These are phyloP conservation scores for Ceriops zippeliana DNA, from an alignment of 345 rosid genomes.

Conservation along the genomic window DNA sequence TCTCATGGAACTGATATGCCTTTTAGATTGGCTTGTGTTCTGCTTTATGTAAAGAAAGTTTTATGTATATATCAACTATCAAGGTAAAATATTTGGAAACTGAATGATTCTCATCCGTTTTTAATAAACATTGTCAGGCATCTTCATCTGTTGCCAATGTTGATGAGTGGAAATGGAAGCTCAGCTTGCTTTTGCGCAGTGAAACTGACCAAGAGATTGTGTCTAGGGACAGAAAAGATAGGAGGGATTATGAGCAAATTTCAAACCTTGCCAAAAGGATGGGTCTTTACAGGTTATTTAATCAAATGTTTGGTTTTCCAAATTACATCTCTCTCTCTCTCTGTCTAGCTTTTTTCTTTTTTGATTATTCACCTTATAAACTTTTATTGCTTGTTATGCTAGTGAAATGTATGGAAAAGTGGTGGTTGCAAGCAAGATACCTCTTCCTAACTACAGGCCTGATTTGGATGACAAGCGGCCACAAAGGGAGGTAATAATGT, in stretches of 20 bases:
- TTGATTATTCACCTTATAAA: not conserved
- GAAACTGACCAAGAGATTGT: slow-evolving; percentile 82
- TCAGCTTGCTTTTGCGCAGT: slow-evolving; percentile 61
- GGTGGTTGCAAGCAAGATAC: slow-evolving; percentile 92
- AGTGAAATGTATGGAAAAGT: slow-evolving; percentile 93
- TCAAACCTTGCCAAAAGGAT: slow-evolving; percentile 79
- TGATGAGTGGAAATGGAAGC: slow-evolving; percentile 99
- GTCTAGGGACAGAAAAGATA: slow-evolving; percentile 85
- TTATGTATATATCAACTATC: too few relatives aligned
- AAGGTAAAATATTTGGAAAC: not conserved
- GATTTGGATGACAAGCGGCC: slow-evolving; percentile 99
- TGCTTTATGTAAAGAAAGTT: too few relatives aligned
- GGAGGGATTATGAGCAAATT: slow-evolving; percentile 94
- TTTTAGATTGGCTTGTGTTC: too few relatives aligned
- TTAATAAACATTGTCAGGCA: slow-evolving; percentile 44
- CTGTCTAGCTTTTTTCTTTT: not conserved
- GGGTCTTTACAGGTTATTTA: slow-evolving; percentile 78
- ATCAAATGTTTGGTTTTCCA: not conserved
- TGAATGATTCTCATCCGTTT: not conserved
- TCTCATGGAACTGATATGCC: too few relatives aligned
- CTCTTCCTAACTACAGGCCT: slow-evolving; percentile 94
- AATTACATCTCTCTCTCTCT: not conserved
- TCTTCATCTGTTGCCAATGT: slow-evolving; percentile 93
- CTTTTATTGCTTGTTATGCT: slow-evolving; percentile 10
- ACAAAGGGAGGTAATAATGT: slow-evolving; percentile 79